Conservation (phyloP, 495 filamentous ascomycete genomes). For the Annulohypoxylon moriforme region DNA sequence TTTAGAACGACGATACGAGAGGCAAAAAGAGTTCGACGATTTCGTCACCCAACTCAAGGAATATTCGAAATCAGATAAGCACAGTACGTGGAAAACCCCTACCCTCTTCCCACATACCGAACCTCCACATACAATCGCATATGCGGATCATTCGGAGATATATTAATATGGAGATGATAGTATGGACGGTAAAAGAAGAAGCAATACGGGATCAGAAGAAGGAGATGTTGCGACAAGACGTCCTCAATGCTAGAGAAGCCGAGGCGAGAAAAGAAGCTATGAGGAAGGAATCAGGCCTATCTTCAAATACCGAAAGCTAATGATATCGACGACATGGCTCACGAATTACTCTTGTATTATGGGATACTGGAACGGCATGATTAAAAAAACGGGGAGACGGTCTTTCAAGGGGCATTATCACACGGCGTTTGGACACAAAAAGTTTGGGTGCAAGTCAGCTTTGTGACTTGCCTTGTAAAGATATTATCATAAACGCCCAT, state of each 20-base stretch:
- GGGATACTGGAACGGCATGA: neutral
- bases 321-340: neutral
- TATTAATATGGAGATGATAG: constrained; percentile 50
- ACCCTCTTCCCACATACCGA: neutral
- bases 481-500: constrained; percentile 29
- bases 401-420: constrained; percentile 1
- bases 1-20: constrained; percentile 75
- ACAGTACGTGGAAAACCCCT: constrained; percentile 57
- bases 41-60: constrained; percentile 86
- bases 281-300: constrained; percentile 58
- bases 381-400: constrained; percentile 5
- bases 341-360: constrained; percentile 23
- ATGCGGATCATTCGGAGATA: constrained; percentile 5
- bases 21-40: constrained; percentile 85
- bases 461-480: constrained; percentile 18
- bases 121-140: neutral
- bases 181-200: constrained; percentile 80
- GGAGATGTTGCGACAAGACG: constrained; percentile 63
- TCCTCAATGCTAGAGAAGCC: constrained; percentile 63
- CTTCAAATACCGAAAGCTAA: constrained; percentile 19
- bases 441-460: constrained; percentile 18
- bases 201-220: constrained; percentile 67
- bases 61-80: constrained; percentile 90
- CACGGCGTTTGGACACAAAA: constrained; percentile 29
- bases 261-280: constrained; percentile 73